Percentiles rank a stretch among this genome's conserved stretches.
Conservation (phyloP, 208 protist genomes). For the Trypanosoma caninum region DNA sequence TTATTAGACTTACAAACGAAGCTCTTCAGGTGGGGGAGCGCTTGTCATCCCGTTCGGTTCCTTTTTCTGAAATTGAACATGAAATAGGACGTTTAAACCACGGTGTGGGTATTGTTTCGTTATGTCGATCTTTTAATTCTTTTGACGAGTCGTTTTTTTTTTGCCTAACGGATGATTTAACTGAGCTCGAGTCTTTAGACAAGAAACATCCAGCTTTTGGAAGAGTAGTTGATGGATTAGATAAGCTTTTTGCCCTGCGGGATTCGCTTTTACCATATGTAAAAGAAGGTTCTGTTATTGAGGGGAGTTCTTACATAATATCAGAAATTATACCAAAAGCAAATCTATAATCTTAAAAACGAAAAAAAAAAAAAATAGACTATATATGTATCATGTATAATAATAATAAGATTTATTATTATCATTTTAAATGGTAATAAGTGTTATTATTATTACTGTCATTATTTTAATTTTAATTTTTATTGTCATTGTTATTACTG, state of each 20-base stretch:
- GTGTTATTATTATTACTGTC: neutral
- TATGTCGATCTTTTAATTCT: slow-evolving; percentile 47
- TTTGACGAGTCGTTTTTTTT: slow-evolving; percentile 85
- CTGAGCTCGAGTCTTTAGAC: slow-evolving; percentile 66
- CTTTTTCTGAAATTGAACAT: slow-evolving; percentile 45
- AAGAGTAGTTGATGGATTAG: slow-evolving; percentile 54
- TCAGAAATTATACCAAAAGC: slow-evolving; percentile 27
- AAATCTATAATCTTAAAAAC: slow-evolving; percentile 7
- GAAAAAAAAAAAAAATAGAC: neutral
- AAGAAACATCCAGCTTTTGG: slow-evolving; percentile 71
- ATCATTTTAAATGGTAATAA: neutral
- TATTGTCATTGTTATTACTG: slow-evolving; percentile 3
- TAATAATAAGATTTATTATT: neutral
- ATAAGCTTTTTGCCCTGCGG: slow-evolving; percentile 32
- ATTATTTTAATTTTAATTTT: neutral
- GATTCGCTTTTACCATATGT: slow-evolving; percentile 40
- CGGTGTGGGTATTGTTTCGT: slow-evolving; percentile 49
- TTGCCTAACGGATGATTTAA: slow-evolving; percentile 59
- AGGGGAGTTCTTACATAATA: slow-evolving; percentile 30
- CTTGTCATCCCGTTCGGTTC: slow-evolving; percentile 32
- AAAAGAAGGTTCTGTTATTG: slow-evolving; percentile 47
- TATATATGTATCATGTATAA: neutral
- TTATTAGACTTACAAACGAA: slow-evolving; percentile 57
- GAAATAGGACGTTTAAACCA: slow-evolving; percentile 60
- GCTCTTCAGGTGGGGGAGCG: slow-evolving; percentile 74